A percentile compares a stretch with the other conserved stretches of the same genome.
These are phyloP conservation scores for Phytophthora gonapodyides DNA, from an alignment of 352 stramenopile genomes.

Conservation along the genomic window DNA sequence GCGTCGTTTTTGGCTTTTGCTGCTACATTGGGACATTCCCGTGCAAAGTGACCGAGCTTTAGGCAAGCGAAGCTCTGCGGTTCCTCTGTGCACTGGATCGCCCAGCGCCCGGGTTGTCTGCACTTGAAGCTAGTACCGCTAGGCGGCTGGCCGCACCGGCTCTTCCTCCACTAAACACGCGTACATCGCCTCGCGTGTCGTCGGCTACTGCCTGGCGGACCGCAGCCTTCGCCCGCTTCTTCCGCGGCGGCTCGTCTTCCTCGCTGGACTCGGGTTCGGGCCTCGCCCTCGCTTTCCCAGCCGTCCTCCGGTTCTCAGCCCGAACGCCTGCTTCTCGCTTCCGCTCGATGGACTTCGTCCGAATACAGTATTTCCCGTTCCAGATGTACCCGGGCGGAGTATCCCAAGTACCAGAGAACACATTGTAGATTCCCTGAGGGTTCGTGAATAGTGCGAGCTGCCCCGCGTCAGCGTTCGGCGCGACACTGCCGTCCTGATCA, in stretches of 20 bases:
- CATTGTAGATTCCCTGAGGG: conserved; percentile 1
- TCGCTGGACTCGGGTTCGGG: neutral
- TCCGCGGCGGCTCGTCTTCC: neutral
- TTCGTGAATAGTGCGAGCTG: conserved; percentile 15
- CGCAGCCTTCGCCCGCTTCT: conserved; percentile 2
- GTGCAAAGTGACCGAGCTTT: neutral
- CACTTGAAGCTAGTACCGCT: too few relatives aligned
- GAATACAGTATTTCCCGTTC: conserved; percentile 9
- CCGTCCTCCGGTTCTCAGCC: neutral
- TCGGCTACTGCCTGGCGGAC: neutral
- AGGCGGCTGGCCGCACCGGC: too few relatives aligned
- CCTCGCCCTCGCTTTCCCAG: neutral
- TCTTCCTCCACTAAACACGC: too few relatives aligned
- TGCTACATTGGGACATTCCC: neutral
- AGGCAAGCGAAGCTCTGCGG: conserved; percentile 4
- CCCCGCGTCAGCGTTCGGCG: too few relatives aligned
- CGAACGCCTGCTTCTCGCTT: too few relatives aligned
- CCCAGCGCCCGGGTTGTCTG: neutral
- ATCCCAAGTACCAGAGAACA: neutral
- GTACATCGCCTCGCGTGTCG: too few relatives aligned
- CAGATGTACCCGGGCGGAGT: neutral
- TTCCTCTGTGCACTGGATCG: neutral
- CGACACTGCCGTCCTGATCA: neutral
- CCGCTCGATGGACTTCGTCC: neutral
- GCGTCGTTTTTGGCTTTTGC: conserved; percentile 9